Evolutionary conservation across 1,284 basidiomycete species (phyloP).

Genomic region (Trametes hirsuta): DNA sequence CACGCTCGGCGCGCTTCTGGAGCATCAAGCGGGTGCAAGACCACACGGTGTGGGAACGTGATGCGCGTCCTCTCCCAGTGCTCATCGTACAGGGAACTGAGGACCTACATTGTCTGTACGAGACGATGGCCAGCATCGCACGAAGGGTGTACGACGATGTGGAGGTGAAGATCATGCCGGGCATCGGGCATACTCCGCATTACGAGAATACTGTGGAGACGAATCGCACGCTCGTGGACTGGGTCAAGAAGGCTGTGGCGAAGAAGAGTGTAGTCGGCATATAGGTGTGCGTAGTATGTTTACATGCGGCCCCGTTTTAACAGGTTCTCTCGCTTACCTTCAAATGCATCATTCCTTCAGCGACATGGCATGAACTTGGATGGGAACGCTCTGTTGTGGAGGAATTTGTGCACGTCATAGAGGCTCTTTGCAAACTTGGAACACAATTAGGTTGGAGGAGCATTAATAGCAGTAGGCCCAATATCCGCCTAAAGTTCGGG

Average conservation of each 20-base stretch:
- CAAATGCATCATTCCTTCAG: no score
- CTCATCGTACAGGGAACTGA: constrained; percentile 39
- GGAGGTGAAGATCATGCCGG: constrained; percentile 34
- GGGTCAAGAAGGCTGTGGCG: constrained; percentile 11
- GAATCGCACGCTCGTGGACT: constrained; percentile 11
- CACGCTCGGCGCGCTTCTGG: constrained; percentile 34
- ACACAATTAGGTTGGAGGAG: no score
- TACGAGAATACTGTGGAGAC: constrained; percentile 28
- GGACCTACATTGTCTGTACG: constrained; percentile 35
- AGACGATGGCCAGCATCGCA: constrained; percentile 33
- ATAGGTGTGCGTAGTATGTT: neutral
- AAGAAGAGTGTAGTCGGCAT: neutral
- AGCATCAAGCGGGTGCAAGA: constrained; percentile 39
- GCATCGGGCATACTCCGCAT: constrained; percentile 39
- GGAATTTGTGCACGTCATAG: neutral
- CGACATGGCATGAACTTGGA: no score
- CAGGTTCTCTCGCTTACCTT: no score
- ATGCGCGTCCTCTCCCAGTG: constrained; percentile 35
- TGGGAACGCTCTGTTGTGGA: neutral
- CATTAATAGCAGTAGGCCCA: no score
- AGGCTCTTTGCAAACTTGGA: no score
- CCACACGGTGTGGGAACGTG: constrained; percentile 34
- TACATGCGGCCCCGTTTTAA: neutral
- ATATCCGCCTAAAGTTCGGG: no score
- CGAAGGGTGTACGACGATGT: constrained; percentile 35